Evolutionary conservation across 2,329 filamentous ascomycete genomes (phyloP).

Genomic region (Phaeosphaeria sp.): DNA sequence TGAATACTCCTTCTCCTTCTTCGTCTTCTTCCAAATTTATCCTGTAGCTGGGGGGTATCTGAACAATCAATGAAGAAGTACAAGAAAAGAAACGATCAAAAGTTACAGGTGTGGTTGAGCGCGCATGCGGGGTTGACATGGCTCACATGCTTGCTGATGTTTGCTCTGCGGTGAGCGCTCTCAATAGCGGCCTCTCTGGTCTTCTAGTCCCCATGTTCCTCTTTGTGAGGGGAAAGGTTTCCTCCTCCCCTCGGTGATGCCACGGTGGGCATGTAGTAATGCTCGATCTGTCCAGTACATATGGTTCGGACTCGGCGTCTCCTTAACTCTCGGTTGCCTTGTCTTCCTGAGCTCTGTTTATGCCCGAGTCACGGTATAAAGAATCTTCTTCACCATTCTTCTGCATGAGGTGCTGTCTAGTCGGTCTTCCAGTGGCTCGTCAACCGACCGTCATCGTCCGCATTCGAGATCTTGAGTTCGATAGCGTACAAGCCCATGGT

Average conservation of each 20-base stretch:
- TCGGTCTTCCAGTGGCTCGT: slow-evolving; percentile 93
- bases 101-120: slow-evolving; percentile 12
- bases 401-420: slow-evolving; percentile 46
- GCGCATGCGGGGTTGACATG: not conserved
- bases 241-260: not conserved
- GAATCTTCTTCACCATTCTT: not conserved
- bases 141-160: not conserved
- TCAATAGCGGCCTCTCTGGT: not conserved
- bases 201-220: not conserved
- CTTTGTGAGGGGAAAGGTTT: not conserved
- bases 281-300: not conserved
- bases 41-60: slow-evolving; percentile 24
- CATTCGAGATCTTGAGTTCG: slow-evolving; percentile 85
- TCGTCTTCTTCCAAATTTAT: not conserved
- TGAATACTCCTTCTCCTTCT: no score
- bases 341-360: not conserved
- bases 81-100: slow-evolving; percentile 7
- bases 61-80: slow-evolving; percentile 9
- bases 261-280: not conserved
- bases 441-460: slow-evolving; percentile 75
- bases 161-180: not conserved
- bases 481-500: slow-evolving; percentile 91
- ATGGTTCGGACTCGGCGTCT: not conserved
- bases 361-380: not conserved
- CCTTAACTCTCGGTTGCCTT: not conserved